Conservation (phyloP, 148 eudicot species). For the Chenopodium berlandieri region DNA sequence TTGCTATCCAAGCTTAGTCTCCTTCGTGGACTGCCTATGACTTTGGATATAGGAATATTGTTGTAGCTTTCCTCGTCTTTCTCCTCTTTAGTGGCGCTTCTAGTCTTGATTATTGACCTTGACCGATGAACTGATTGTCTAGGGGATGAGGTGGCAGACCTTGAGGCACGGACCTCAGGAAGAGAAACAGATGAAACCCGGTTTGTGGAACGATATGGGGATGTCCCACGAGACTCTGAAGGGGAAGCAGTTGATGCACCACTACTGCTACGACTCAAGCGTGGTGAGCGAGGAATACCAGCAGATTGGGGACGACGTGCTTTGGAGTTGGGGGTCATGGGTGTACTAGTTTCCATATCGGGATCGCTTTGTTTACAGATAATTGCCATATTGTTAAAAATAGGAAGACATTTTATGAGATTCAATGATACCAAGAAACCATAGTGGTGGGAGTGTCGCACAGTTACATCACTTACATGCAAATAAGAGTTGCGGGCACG, state of each 20-base stretch:
- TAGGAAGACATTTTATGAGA: neutral
- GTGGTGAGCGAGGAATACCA: constrained; percentile 38
- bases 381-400: neutral
- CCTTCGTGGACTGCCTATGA: constrained; percentile 19
- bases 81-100: constrained; percentile 20
- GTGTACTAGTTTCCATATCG: constrained; percentile 23
- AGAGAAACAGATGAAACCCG: constrained; percentile 27
- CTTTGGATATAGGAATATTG: constrained; percentile 26
- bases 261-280: constrained; percentile 36
- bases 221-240: constrained; percentile 9
- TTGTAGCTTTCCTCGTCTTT: constrained; percentile 24
- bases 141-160: constrained; percentile 39
- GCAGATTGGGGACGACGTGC: constrained; percentile 28
- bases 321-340: constrained; percentile 23
- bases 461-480: constrained; percentile 12
- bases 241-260: constrained; percentile 21
- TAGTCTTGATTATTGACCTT: constrained; percentile 23
- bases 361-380: constrained; percentile 1
- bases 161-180: constrained; percentile 21
- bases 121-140: constrained; percentile 37
- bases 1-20: constrained; percentile 24
- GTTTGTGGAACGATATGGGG: constrained; percentile 31
- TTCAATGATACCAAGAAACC: neutral
- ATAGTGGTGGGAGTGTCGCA: constrained; percentile 25
- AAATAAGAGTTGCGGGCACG: constrained; percentile 41